phyloP scores from a whole-genome alignment of 1,284 basidiomycete genomes.

The Entoloma clypeatum region DNA sequence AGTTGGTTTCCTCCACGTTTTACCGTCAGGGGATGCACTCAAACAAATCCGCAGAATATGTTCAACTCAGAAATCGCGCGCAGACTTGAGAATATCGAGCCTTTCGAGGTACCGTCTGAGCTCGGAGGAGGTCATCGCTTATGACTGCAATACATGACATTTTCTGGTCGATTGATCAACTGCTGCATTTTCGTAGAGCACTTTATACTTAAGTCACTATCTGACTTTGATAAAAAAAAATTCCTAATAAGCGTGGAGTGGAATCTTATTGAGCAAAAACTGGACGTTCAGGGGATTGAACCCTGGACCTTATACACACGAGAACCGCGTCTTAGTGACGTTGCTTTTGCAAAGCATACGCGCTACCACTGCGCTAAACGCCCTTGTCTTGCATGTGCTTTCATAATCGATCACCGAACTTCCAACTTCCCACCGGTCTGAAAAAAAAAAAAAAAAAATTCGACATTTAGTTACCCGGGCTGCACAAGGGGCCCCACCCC shows the following conservation, averaged over 20 bases:
- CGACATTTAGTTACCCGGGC: no score
- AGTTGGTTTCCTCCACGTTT: constrained; percentile 36
- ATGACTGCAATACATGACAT: no score
- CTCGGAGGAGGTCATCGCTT: no score
- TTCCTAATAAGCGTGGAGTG: background rate
- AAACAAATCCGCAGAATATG: constrained; percentile 5
- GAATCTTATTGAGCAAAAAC: background rate
- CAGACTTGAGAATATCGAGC: constrained; percentile 6
- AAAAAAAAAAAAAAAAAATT: no score
- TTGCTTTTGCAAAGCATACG: constrained; percentile 23
- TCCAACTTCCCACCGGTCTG: background rate
- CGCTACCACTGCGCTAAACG: constrained; percentile 28
- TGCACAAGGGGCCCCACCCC: no score
- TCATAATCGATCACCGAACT: background rate
- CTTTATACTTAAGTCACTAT: no score
- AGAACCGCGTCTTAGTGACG: background rate
- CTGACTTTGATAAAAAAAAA: background rate
- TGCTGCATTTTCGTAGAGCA: no score
- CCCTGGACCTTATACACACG: constrained; percentile 19
- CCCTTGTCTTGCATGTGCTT: constrained; percentile 9
- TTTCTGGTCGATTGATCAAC: no score
- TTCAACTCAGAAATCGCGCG: constrained; percentile 13
- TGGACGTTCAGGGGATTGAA: constrained; percentile 20
- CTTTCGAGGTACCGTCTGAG: no score
- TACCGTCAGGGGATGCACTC: background rate